Conservation (phyloP, 2,329 filamentous ascomycete genomes). For the Fusarium devonianum region DNA sequence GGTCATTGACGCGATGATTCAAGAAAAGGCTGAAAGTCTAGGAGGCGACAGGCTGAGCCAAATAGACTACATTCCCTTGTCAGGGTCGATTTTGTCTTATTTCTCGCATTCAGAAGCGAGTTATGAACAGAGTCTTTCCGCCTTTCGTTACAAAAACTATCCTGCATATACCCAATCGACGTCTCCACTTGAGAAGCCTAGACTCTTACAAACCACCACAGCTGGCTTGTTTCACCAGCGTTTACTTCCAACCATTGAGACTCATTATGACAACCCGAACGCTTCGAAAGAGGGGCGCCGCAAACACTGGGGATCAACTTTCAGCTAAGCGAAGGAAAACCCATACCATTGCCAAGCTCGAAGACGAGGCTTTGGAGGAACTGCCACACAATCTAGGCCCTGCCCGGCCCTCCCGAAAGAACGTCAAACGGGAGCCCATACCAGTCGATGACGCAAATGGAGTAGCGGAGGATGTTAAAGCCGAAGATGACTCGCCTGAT, state of each 20-base stretch:
- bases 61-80: too few species aligned
- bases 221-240: constrained; percentile 1
- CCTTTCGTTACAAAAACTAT: background rate
- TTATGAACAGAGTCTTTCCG: constrained; percentile 7
- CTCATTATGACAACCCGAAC: constrained; percentile 20
- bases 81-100: background rate
- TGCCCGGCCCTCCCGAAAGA: constrained; percentile 8
- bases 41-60: too few species aligned
- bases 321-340: constrained; percentile 19
- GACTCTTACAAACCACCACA: background rate
- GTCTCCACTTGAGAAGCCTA: background rate
- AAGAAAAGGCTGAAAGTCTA: background rate
- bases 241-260: background rate
- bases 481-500: constrained; percentile 6
- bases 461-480: background rate
- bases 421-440: constrained; percentile 1
- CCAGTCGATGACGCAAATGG: background rate
- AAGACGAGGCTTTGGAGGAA: constrained; percentile 13
- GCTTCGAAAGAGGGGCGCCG: constrained; percentile 22
- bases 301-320: background rate
- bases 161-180: background rate
- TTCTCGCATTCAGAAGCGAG: background rate
- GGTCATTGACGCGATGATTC: constrained; percentile 29
- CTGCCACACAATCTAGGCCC: constrained; percentile 33
- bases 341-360: background rate